Percentiles rank a stretch among this genome's conserved stretches.
These are phyloP conservation scores for Gillenia trifoliata DNA, from an alignment of 306 rosid species.

Conservation along the genomic window DNA sequence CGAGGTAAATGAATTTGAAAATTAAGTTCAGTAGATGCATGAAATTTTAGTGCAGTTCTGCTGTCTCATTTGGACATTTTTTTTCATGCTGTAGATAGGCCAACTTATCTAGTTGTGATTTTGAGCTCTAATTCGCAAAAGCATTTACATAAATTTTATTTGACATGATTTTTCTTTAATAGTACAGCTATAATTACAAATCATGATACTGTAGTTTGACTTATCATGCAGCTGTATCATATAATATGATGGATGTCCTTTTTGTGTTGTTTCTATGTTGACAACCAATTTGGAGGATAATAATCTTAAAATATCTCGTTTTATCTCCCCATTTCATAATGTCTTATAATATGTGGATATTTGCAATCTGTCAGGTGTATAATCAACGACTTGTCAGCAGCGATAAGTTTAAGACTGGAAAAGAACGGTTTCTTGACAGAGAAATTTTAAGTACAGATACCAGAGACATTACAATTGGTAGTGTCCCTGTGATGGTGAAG, in stretches of 20 bases:
- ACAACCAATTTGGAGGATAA: not conserved
- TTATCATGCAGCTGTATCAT: not conserved
- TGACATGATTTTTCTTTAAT: not conserved
- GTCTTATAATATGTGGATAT: constrained; percentile 12
- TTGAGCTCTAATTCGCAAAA: not conserved
- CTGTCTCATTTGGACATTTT: not conserved
- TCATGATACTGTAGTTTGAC: not conserved
- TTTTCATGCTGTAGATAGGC: not conserved
- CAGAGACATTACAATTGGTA: constrained; percentile 65
- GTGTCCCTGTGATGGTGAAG: constrained; percentile 89
- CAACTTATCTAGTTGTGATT: not conserved
- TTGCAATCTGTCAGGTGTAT: constrained; percentile 51
- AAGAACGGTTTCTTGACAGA: constrained; percentile 49
- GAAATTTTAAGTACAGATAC: constrained; percentile 22
- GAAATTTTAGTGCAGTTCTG: not conserved
- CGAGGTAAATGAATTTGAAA: constrained; percentile 43
- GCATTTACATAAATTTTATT: not conserved
- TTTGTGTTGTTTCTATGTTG: constrained; percentile 6
- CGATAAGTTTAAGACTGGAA: constrained; percentile 86
- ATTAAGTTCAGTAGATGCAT: not conserved
- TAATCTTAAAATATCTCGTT: not conserved
- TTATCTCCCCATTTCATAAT: not conserved
- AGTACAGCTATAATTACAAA: not conserved
- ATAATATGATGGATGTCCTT: not conserved
- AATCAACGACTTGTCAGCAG: constrained; percentile 46